These are phyloP conservation scores for Paralagenidium karlingii DNA, from an alignment of 352 stramenopile genomes.

Conservation along the genomic window DNA sequence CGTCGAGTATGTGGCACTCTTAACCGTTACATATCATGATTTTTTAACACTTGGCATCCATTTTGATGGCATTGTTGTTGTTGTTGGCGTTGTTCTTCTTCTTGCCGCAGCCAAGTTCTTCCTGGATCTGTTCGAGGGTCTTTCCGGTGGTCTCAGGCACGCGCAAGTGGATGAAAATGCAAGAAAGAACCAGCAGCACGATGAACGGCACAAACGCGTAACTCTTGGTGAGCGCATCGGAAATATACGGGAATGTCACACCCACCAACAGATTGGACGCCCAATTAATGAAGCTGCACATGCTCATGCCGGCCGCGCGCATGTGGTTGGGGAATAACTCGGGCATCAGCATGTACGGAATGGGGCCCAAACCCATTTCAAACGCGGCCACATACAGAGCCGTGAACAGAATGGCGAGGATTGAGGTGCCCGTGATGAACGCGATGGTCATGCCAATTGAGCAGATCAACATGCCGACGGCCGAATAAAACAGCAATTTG, in stretches of 20 bases:
- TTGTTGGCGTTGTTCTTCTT: too few species aligned
- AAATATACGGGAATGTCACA: conserved; percentile 33
- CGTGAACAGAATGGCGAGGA: conserved; percentile 11
- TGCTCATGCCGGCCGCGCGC: conserved; percentile 2
- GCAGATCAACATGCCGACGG: conserved; percentile 34
- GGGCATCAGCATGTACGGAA: conserved; percentile 4
- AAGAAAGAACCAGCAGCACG: conserved; percentile 20
- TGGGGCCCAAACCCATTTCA: conserved; percentile 1
- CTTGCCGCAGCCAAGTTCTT: too few species aligned
- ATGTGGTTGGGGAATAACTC: conserved; percentile 9
- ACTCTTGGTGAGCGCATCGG: conserved; percentile 15
- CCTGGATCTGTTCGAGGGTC: conserved; percentile 45
- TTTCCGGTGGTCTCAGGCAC: conserved; percentile 53
- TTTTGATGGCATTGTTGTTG: too few species aligned
- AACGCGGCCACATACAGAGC: conserved; percentile 6
- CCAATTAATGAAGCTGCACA: conserved; percentile 12
- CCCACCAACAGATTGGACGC: conserved; percentile 24
- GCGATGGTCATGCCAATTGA: conserved; percentile 28
- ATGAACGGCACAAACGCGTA: conserved; percentile 41
- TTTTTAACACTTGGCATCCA: too few species aligned
- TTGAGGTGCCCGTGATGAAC: conserved; percentile 9
- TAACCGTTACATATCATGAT: too few species aligned
- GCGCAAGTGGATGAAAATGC: conserved; percentile 21
- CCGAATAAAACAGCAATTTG: conserved; percentile 24
- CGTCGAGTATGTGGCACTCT: too few species aligned